Conservation (phyloP, 192 early-diverging fungal genomes). For the Spizellomyces sp. region DNA sequence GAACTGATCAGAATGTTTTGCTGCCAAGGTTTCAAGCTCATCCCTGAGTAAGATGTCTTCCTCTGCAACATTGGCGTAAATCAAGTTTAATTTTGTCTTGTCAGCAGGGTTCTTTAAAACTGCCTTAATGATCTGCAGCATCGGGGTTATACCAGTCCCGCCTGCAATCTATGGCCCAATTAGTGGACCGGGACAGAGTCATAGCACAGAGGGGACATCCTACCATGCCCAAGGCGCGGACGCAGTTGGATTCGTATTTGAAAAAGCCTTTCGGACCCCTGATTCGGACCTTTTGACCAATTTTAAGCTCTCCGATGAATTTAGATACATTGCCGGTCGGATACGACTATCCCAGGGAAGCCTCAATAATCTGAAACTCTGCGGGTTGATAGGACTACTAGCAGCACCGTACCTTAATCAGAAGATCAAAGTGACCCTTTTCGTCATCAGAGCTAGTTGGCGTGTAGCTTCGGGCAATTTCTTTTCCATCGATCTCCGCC, state of each 20-base stretch:
- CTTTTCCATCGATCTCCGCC: slow-evolving; percentile 82
- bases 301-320: slow-evolving; percentile 62
- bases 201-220: not conserved
- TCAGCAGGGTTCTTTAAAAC: slow-evolving; percentile 85
- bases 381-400: not conserved
- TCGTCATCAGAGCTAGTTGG: slow-evolving; percentile 85
- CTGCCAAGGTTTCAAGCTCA: slow-evolving; percentile 78
- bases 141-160: slow-evolving; percentile 92
- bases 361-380: slow-evolving; percentile 16
- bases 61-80: slow-evolving; percentile 89
- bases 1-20: slow-evolving; percentile 72
- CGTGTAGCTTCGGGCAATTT: slow-evolving; percentile 86
- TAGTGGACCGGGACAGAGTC: slow-evolving; percentile 1
- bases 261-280: slow-evolving; percentile 91
- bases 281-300: slow-evolving; percentile 77
- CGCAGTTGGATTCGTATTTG: slow-evolving; percentile 81
- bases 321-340: slow-evolving; percentile 78
- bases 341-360: slow-evolving; percentile 61
- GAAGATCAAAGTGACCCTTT: slow-evolving; percentile 84
- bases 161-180: slow-evolving; percentile 69
- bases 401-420: slow-evolving; percentile 69
- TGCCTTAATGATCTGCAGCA: slow-evolving; percentile 91
- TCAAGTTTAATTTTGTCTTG: slow-evolving; percentile 81
- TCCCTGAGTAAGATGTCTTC: slow-evolving; percentile 86
- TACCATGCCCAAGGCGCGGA: slow-evolving; percentile 77